Evolutionary conservation across 768 basidiomycete genomes (phyloP).

Genomic region (Mycena rosella): DNA sequence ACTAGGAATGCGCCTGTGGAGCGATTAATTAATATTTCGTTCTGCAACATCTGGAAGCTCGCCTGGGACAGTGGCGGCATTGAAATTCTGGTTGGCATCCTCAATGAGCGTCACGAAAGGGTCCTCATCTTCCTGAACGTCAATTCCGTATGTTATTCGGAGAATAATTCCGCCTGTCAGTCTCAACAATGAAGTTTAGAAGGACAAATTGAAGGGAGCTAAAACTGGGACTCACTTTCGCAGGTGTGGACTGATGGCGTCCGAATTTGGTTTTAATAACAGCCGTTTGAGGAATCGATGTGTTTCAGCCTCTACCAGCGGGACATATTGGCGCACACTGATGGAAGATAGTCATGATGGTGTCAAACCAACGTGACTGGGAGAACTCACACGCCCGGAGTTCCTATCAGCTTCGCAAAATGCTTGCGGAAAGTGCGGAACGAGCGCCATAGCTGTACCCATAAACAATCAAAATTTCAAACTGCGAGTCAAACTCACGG

Average conservation of each 20-base stretch:
- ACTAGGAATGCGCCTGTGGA: slow-evolving; percentile 52
- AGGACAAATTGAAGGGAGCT: not conserved
- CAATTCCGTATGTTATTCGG: slow-evolving; percentile 67
- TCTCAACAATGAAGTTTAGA: slow-evolving; percentile 39
- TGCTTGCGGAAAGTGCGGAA: slow-evolving; percentile 60
- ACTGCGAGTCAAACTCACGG: slow-evolving; percentile 29
- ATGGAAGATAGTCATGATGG: not conserved
- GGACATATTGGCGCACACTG: slow-evolving; percentile 46
- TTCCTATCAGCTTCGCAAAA: slow-evolving; percentile 57
- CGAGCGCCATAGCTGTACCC: slow-evolving; percentile 52
- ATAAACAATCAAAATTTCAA: too few species aligned
- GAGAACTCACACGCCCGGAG: slow-evolving; percentile 36
- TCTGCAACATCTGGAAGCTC: slow-evolving; percentile 30
- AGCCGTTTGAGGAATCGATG: slow-evolving; percentile 54
- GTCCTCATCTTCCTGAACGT: slow-evolving; percentile 65
- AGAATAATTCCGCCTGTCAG: slow-evolving; percentile 68
- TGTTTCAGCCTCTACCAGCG: slow-evolving; percentile 51
- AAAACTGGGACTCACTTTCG: slow-evolving; percentile 53
- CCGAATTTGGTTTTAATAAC: slow-evolving; percentile 43
- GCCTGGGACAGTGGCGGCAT: slow-evolving; percentile 61
- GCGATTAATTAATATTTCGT: too few species aligned
- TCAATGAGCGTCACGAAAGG: slow-evolving; percentile 67
- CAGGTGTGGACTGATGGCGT: slow-evolving; percentile 49
- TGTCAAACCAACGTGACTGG: too few species aligned
- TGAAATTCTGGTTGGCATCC: slow-evolving; percentile 65